Percentiles rank a stretch among this genome's conserved stretches.
Evolutionary conservation across 1,139 yeast genomes (phyloP).

Genomic region (Candida pseudocylindracea): DNA sequence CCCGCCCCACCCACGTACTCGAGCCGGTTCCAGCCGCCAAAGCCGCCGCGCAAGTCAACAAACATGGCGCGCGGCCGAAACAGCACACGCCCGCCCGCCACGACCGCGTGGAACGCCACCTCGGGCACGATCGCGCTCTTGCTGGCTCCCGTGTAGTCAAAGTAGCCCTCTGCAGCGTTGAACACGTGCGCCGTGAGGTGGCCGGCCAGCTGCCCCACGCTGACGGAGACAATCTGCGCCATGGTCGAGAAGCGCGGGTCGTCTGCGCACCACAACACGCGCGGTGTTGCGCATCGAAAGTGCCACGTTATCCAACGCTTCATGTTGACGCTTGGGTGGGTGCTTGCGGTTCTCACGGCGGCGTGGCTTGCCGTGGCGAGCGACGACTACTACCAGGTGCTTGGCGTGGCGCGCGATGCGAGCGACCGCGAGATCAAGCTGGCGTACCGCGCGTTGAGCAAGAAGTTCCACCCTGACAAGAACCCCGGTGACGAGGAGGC

Average conservation of each 20-base stretch:
- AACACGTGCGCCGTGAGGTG: constrained; percentile 60
- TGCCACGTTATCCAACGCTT: neutral
- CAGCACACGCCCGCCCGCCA: constrained; percentile 23
- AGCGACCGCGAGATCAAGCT: constrained; percentile 65
- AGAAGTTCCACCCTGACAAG: constrained; percentile 90
- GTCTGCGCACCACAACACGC: neutral
- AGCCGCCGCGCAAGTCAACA: constrained; percentile 55
- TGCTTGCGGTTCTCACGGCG: constrained; percentile 1
- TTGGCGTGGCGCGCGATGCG: constrained; percentile 55
- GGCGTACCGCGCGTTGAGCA: constrained; percentile 67
- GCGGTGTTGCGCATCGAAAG: neutral
- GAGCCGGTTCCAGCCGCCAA: constrained; percentile 32
- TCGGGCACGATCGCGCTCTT: constrained; percentile 6
- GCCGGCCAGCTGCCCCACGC: constrained; percentile 53
- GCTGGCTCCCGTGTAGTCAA: constrained; percentile 21
- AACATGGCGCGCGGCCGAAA: constrained; percentile 61
- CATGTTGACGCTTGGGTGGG: neutral
- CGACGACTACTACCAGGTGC: constrained; percentile 15
- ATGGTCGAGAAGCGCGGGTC: neutral
- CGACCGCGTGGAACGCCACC: constrained; percentile 11
- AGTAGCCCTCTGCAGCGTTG: constrained; percentile 52
- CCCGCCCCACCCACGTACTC: constrained; percentile 10
- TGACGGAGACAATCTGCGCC: constrained; percentile 39
- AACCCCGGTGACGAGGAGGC: constrained; percentile 57
- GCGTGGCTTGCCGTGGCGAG: neutral